Evolutionary conservation across 805 yeast species (phyloP).

Genomic region (Schizosaccharomyces osmophilus): DNA sequence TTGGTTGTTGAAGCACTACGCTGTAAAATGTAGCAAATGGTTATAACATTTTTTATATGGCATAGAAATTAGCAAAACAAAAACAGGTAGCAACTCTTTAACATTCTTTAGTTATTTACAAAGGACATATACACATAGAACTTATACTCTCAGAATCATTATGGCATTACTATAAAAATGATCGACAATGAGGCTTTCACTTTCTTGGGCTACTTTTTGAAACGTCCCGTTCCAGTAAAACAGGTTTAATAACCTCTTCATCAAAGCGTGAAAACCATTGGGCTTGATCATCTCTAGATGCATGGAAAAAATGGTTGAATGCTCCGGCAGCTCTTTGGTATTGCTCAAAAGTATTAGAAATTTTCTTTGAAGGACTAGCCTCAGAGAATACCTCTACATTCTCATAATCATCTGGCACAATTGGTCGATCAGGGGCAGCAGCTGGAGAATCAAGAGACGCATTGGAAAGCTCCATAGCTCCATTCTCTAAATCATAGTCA

Average conservation of each 20-base stretch:
- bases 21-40: not conserved
- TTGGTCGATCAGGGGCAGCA: not conserved
- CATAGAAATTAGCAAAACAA: too few species aligned
- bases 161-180: not conserved
- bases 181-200: not conserved
- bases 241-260: conserved; percentile 26
- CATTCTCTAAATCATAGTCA: not conserved
- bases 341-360: not conserved
- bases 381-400: not conserved
- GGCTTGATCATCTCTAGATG: conserved; percentile 42
- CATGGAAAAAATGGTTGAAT: conserved; percentile 6
- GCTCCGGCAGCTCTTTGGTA: conserved; percentile 3
- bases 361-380: not conserved
- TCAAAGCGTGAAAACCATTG: conserved; percentile 87
- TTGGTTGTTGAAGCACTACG: not conserved
- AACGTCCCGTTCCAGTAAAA: conserved; percentile 3
- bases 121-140: too few species aligned
- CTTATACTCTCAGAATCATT: too few species aligned
- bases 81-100: too few species aligned
- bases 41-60: too few species aligned
- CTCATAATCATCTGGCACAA: not conserved
- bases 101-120: too few species aligned
- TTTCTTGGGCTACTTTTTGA: not conserved
- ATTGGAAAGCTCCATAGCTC: conserved; percentile 1
- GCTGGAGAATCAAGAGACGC: conserved; percentile 8